Evolutionary conservation across 805 yeast genomes (phyloP).

Genomic region (Tetrapisispora taiwanensis): DNA sequence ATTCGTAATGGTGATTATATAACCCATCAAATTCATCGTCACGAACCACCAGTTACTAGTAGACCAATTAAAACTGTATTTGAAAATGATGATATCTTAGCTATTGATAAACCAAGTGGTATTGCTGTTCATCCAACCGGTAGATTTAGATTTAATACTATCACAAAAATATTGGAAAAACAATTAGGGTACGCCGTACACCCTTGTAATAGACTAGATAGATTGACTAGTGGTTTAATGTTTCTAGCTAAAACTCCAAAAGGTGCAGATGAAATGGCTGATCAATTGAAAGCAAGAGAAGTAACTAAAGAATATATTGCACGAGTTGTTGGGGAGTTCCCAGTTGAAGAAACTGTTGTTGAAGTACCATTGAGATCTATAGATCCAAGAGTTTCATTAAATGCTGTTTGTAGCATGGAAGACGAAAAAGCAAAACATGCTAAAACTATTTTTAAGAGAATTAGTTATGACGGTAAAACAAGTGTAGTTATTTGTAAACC

Average conservation of each 20-base stretch:
- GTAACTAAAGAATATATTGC: conserved; percentile 82
- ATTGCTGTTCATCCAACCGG: conserved; percentile 97
- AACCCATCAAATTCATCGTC: conserved; percentile 70
- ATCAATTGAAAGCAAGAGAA: conserved; percentile 59
- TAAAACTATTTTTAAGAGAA: conserved; percentile 54
- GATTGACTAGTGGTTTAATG: conserved; percentile 89
- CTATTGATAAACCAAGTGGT: conserved; percentile 89
- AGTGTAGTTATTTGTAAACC: conserved; percentile 77
- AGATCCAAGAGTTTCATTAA: conserved; percentile 65
- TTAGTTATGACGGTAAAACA: conserved; percentile 54
- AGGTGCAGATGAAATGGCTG: conserved; percentile 68
- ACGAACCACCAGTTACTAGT: conserved; percentile 74
- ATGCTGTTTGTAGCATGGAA: conserved; percentile 34
- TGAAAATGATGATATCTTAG: conserved; percentile 67
- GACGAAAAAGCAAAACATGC: conserved; percentile 49
- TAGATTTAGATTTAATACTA: conserved; percentile 59
- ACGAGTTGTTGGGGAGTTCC: conserved; percentile 79
- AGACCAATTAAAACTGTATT: conserved; percentile 52
- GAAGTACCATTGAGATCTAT: conserved; percentile 60
- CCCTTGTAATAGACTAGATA: conserved; percentile 81
- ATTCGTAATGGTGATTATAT: conserved; percentile 78
- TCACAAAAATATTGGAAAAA: conserved; percentile 65
- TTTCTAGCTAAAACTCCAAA: conserved; percentile 73
- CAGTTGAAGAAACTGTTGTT: conserved; percentile 45
- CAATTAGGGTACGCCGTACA: conserved; percentile 62